These are phyloP conservation scores for Botryotinia globosa DNA, from an alignment of 2,329 filamentous ascomycete species.

Conservation along the genomic window DNA sequence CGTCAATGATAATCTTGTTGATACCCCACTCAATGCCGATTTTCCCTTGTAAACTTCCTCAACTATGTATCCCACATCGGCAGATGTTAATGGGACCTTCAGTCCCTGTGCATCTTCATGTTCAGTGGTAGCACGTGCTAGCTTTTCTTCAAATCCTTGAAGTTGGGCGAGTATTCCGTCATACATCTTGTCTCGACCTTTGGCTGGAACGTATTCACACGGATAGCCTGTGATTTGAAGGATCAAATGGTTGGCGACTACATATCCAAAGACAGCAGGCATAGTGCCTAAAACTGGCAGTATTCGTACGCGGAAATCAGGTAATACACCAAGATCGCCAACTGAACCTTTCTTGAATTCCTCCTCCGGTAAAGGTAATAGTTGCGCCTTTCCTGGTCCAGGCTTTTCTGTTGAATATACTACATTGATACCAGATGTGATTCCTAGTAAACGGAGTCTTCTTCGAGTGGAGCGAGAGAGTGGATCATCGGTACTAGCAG, in stretches of 20 bases:
- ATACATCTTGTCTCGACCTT: slow-evolving; percentile 87
- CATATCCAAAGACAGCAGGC: slow-evolving; percentile 93
- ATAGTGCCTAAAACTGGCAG: slow-evolving; percentile 93
- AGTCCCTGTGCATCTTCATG: slow-evolving; percentile 59
- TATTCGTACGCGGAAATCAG: slow-evolving; percentile 93
- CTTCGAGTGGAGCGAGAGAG: slow-evolving; percentile 82
- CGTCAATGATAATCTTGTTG: slow-evolving; percentile 74
- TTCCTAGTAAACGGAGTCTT: slow-evolving; percentile 67
- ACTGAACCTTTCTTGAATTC: slow-evolving; percentile 85
- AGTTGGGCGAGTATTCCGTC: slow-evolving; percentile 74
- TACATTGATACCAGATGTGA: slow-evolving; percentile 82
- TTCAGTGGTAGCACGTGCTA: slow-evolving; percentile 51
- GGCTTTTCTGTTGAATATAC: slow-evolving; percentile 92
- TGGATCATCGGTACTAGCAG: slow-evolving; percentile 80
- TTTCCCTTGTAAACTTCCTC: slow-evolving; percentile 86
- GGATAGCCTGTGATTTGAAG: slow-evolving; percentile 80
- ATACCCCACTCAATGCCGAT: slow-evolving; percentile 77
- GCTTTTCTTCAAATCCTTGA: slow-evolving; percentile 74
- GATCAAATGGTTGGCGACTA: slow-evolving; percentile 89
- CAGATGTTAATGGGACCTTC: slow-evolving; percentile 71
- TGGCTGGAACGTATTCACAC: slow-evolving; percentile 75
- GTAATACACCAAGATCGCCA: slow-evolving; percentile 80
- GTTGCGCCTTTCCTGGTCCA: slow-evolving; percentile 83
- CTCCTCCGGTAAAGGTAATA: slow-evolving; percentile 82
- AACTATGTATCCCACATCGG: slow-evolving; percentile 82